These are phyloP conservation scores for Dionaea muscipula DNA, from an alignment of 179 eudicot genomes.

Conservation along the genomic window DNA sequence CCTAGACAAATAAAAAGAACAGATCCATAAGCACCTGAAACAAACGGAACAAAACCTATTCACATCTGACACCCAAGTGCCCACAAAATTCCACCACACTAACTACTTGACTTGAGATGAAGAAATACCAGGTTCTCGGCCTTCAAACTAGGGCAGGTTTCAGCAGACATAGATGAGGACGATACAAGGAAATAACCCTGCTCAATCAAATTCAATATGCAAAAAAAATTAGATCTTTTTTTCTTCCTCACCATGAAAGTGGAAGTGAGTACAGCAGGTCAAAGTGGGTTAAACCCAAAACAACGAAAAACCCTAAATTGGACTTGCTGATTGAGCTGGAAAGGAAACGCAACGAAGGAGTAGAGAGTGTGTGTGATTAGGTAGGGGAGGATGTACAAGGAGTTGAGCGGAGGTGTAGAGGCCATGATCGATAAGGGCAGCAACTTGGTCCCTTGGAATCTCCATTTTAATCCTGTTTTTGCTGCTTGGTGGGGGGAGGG, in stretches of 20 bases:
- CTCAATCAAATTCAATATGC: constrained; percentile 1
- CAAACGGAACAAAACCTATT: background rate
- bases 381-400: constrained; percentile 34
- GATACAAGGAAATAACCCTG: constrained; percentile 80
- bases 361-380: background rate
- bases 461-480: no score
- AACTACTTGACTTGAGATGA: background rate
- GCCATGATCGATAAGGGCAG: constrained; percentile 66
- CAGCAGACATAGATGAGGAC: constrained; percentile 43
- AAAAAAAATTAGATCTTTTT: background rate
- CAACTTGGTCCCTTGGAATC: constrained; percentile 63
- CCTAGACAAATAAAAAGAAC: constrained; percentile 23
- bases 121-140: constrained; percentile 66
- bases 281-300: background rate
- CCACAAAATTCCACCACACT: no score
- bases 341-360: background rate
- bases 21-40: background rate
- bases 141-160: constrained; percentile 48
- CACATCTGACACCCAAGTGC: no score
- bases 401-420: constrained; percentile 74
- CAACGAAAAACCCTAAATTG: constrained; percentile 10
- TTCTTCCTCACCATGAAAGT: background rate
- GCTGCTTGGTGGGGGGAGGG: no score
- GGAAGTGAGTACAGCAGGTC: background rate
- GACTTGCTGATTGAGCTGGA: background rate